Conservation (phyloP, 768 basidiomycete genomes). For the Auricularia sp. region DNA sequence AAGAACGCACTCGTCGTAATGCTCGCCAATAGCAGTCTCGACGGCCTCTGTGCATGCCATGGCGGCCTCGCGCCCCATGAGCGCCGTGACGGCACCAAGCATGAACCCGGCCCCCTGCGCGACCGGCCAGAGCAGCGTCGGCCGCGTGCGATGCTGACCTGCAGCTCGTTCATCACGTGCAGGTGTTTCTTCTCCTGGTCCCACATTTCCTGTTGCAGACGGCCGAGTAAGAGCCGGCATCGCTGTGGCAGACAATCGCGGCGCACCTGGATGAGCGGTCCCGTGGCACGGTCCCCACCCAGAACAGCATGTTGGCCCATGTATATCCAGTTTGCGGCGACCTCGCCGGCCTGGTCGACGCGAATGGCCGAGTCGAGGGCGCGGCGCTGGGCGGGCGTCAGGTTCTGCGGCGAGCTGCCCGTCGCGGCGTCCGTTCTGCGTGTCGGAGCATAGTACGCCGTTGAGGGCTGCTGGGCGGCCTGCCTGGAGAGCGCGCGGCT, state of each 20-base stretch:
- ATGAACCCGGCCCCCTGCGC: slow-evolving; percentile 85
- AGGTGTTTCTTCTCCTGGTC: slow-evolving; percentile 91
- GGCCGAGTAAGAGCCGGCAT: neutral
- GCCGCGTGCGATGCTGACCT: slow-evolving; percentile 76
- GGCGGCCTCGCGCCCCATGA: slow-evolving; percentile 86
- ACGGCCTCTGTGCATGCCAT: slow-evolving; percentile 99
- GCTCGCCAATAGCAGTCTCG: slow-evolving; percentile 95
- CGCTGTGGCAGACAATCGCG: neutral
- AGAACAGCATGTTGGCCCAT: slow-evolving; percentile 74
- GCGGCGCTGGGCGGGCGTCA: slow-evolving; percentile 40
- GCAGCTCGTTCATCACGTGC: slow-evolving; percentile 73
- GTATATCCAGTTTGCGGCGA: slow-evolving; percentile 96
- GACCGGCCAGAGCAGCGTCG: slow-evolving; percentile 72
- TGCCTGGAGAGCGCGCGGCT: neutral
- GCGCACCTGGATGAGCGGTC: slow-evolving; percentile 66
- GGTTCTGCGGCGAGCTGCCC: slow-evolving; percentile 36
- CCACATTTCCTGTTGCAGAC: slow-evolving; percentile 77
- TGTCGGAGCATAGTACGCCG: slow-evolving; percentile 28
- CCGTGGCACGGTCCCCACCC: slow-evolving; percentile 43
- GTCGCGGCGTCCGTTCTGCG: slow-evolving; percentile 4
- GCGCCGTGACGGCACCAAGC: slow-evolving; percentile 73
- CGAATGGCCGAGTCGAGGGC: slow-evolving; percentile 61
- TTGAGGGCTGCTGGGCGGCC: slow-evolving; percentile 30
- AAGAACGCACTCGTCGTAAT: slow-evolving; percentile 84
- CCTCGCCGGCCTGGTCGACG: slow-evolving; percentile 92